phyloP scores from a whole-genome alignment of 78 protist species.

The Chrysochromulina tobinii region DNA sequence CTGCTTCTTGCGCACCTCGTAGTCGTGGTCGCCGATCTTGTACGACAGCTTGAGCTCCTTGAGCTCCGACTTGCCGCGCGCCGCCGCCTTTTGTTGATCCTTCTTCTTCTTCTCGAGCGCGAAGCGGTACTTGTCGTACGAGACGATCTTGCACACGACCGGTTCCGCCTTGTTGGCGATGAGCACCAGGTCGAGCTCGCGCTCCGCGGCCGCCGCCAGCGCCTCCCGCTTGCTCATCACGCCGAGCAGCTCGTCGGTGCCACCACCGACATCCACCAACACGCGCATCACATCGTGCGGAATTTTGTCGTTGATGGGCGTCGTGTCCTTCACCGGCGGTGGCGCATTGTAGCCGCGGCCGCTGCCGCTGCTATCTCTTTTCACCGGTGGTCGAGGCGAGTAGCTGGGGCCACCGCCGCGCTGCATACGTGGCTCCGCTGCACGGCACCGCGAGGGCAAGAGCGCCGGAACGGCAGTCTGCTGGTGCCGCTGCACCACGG shows the following conservation, averaged over 20 bases:
- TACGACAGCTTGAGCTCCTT: constrained; percentile 20
- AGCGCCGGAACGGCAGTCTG: too few species aligned
- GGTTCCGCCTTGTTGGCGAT: not conserved
- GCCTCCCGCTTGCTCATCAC: constrained; percentile 13
- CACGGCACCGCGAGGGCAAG: too few species aligned
- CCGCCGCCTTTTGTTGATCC: not conserved
- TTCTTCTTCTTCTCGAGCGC: constrained; percentile 12
- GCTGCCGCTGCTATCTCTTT: too few species aligned
- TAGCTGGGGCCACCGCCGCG: too few species aligned
- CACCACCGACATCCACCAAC: not conserved
- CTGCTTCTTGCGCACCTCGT: not conserved
- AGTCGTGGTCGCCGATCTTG: constrained; percentile 15
- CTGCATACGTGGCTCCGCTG: too few species aligned
- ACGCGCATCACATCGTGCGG: not conserved
- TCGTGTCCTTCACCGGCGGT: not conserved
- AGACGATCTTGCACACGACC: not conserved
- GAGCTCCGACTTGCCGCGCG: not conserved
- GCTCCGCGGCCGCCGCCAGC: constrained; percentile 2
- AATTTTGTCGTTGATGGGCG: not conserved
- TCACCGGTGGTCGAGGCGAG: too few species aligned
- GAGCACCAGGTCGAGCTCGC: not conserved
- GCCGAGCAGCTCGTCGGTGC: constrained; percentile 7
- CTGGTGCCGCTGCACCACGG: too few species aligned
- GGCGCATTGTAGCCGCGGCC: too few species aligned
- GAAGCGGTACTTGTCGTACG: constrained; percentile 22